Evolutionary conservation across 495 filamentous ascomycete genomes (phyloP).

Genomic region (Terfezia claveryi): DNA sequence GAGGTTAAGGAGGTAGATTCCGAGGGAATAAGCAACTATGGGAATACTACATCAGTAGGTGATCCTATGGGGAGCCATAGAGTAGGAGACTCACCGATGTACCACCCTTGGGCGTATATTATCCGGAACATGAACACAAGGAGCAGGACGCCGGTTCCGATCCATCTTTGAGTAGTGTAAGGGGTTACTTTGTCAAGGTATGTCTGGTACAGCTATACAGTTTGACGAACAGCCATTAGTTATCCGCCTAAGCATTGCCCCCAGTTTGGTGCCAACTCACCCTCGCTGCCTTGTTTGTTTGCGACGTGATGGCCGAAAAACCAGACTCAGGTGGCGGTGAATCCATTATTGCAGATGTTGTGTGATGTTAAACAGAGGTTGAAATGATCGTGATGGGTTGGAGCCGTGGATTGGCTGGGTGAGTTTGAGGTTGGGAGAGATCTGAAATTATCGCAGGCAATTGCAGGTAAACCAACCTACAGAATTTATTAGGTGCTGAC

Average conservation of each 20-base stretch:
- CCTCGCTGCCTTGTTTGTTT: neutral
- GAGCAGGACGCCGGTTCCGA: conserved; percentile 50
- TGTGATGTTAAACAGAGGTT: neutral
- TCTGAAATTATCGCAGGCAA: no score
- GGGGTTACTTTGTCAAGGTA: conserved; percentile 84
- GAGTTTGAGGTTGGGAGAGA: no score
- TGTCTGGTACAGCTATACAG: conserved; percentile 67
- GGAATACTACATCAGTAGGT: neutral
- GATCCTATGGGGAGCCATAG: neutral
- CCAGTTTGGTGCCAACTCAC: neutral
- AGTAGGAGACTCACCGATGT: conserved; percentile 50
- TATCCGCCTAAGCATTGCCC: no score
- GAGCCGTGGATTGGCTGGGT: neutral
- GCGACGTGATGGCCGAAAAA: conserved; percentile 10
- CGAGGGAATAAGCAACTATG: conserved; percentile 84
- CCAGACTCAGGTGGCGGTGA: conserved; percentile 14
- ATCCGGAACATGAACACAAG: conserved; percentile 71
- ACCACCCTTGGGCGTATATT: conserved; percentile 86
- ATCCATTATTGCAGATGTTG: conserved; percentile 3
- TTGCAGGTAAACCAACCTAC: no score
- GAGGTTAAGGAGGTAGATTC: conserved; percentile 96
- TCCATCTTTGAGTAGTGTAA: conserved; percentile 71
- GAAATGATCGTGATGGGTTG: neutral
- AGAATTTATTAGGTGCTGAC: no score
- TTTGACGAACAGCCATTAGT: no score